These are phyloP conservation scores for Tetragonia tetragonoides DNA, from an alignment of 148 eudicot genomes.

Conservation along the genomic window DNA sequence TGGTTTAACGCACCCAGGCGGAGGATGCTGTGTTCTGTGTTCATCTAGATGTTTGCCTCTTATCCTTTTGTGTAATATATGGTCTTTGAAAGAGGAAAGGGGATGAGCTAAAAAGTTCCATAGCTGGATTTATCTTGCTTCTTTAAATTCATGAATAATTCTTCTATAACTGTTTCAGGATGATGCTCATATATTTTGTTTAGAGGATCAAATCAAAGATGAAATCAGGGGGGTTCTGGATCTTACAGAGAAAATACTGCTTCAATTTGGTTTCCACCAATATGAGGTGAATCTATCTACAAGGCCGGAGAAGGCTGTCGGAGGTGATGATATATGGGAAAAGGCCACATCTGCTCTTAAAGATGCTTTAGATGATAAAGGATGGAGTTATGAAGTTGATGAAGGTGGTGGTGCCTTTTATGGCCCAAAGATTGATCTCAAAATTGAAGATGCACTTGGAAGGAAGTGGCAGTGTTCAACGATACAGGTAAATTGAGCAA, in stretches of 20 bases:
- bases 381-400: conserved; percentile 90
- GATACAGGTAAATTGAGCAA: conserved; percentile 54
- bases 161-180: conserved; percentile 46
- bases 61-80: not conserved
- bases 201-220: conserved; percentile 90
- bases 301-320: conserved; percentile 91
- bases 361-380: conserved; percentile 92
- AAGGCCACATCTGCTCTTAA: conserved; percentile 86
- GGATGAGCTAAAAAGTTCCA: not conserved
- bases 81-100: not conserved
- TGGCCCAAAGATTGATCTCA: conserved; percentile 98
- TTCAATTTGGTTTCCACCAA: conserved; percentile 85
- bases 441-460: conserved; percentile 99
- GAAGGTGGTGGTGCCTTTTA: conserved; percentile 99
- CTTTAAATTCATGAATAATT: conserved; percentile 8
- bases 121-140: not conserved
- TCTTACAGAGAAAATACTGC: conserved; percentile 83
- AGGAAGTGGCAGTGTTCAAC: conserved; percentile 99
- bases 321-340: conserved; percentile 94
- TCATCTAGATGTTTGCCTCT: not conserved
- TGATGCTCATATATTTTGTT: conserved; percentile 97
- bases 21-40: no score
- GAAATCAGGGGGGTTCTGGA: conserved; percentile 96
- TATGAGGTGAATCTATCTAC: conserved; percentile 96
- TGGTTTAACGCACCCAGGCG: no score